Evolutionary conservation across 1,284 basidiomycete species (phyloP), one percentile per base, ranked within the genome.

Genomic region (Ganoderma resinaceum): DNA sequence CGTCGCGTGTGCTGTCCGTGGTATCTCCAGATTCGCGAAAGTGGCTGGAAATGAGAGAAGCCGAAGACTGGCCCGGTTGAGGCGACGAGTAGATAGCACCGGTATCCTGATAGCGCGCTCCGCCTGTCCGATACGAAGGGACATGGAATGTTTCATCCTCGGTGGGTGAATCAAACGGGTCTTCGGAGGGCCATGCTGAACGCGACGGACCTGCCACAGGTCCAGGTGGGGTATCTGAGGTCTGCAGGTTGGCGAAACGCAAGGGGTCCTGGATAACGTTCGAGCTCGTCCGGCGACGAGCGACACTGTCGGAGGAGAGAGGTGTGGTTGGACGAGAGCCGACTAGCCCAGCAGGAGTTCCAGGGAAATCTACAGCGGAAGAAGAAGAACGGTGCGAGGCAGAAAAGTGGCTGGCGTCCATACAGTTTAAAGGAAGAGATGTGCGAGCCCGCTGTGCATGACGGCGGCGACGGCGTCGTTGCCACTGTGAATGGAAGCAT

Each of bases 281-380:
- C 88, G 90, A 88, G 75, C 89, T 91, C 6, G 82, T 79, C 67
- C 89, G 82, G 65, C 87, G 80, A 66, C 88, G 83, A 59, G 88
- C 74, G 71, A 83, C 70, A 55, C 80, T 80, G 72, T 85, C 83
- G 3, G 83, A 81, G 33, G 86, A 81, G 37, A 80, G 80, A 33
- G 89, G 87, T 16, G 89, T 88, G 35, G 78, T 74, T 20, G 86
- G 82, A 35, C 83, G 81, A 46, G 82, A 82, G 62, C 57, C 77
- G 65, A 77, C 80, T 55, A 86, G 77, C 43, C 85, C 84, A 68
- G 84, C 78, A 63, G 83, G 77, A 37, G 84, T 82, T 38, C 83
- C 79, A 63, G 84, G 80, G 57, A 90, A 76, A 78, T 90, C 86
- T 68, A 90, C 76, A 62, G 86, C 88, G 59, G 89, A 85, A 16